Base-by-base conservation (phyloP, 2,329 filamentous ascomycete species). In the Aureobasidium sp. region DNA sequence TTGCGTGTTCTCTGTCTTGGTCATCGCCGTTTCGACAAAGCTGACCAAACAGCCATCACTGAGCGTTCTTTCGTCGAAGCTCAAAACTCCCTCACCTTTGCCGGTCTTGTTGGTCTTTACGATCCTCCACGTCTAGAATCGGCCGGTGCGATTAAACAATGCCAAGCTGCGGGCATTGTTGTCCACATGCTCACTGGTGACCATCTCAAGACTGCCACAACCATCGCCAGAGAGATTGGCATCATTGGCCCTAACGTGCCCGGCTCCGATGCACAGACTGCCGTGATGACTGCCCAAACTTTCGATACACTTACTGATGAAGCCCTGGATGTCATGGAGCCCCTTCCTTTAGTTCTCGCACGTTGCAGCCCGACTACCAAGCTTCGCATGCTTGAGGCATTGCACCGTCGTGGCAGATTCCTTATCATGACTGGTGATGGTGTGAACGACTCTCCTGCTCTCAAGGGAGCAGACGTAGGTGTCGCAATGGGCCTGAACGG, bases 181-280 rank as follows among this genome's bases (percentile, higher is more conserved):
- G 72, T 75, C 1, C 72, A 75, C 57, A 75, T 75, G 73, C 65
- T 75, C 24, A 75, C 73, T 34, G 73, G 73, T 38, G 73, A 75
- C 34, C 71, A 74, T 55, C 66, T 69, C 24, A 71, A 69, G 50
- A 75, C 73, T 6, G 73, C 73, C 1, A 68, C 63, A 22, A 71
- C 72, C 30, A 75, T 75, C 53, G 73, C 73, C n/a, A 66, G 65
- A 39, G 70, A 74, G 41, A 72, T 74, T 25, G 71, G 71, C 27
- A 75, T 75, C 27, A 57, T 74, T n/a, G 44, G 44, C 5, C 67
- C 68, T 8, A 59, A 57, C 25, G 61, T 64, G 8, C 35, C 57
- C n/a, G 59, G 60, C 12, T 60, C 58, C 10, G 56, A 58, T 41
- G 51, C 59, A 19, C 47, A 57, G 10, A 68, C 62, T 56, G 70